phyloP scores from a whole-genome alignment of 1,139 yeast genomes.

The Geotrichum reessii region DNA sequence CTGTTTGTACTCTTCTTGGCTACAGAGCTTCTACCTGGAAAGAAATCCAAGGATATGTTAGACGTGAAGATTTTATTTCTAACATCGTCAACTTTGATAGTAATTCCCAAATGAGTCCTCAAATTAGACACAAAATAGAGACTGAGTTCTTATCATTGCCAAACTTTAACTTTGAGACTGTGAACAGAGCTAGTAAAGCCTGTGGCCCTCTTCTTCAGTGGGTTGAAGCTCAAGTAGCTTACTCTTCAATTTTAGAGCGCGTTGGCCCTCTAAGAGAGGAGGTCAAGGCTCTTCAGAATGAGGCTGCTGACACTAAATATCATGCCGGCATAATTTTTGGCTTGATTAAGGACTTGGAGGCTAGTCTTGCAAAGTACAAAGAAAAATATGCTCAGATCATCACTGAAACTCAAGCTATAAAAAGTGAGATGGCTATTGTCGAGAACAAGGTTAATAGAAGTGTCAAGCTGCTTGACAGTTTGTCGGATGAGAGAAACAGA shows the following conservation, averaged over 20 bases:
- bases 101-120: constrained; percentile 51
- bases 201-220: constrained; percentile 90
- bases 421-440: constrained; percentile 61
- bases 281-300: constrained; percentile 53
- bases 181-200: constrained; percentile 86
- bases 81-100: constrained; percentile 72
- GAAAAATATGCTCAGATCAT: constrained; percentile 64
- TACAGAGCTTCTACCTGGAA: constrained; percentile 68
- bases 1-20: constrained; percentile 79
- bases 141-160: constrained; percentile 54
- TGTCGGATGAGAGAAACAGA: constrained; percentile 64
- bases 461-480: constrained; percentile 52
- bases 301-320: constrained; percentile 60
- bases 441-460: constrained; percentile 61
- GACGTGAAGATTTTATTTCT: constrained; percentile 83
- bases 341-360: constrained; percentile 72
- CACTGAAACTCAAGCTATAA: constrained; percentile 71
- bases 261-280: constrained; percentile 74
- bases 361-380: constrained; percentile 63
- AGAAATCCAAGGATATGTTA: constrained; percentile 72
- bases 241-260: constrained; percentile 60
- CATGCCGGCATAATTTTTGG: constrained; percentile 60
- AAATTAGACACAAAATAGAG: constrained; percentile 54
- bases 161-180: constrained; percentile 66
- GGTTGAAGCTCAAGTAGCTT: constrained; percentile 81